Evolutionary conservation across 2,329 filamentous ascomycete genomes (phyloP).

Genomic region (Alternaria sp.): DNA sequence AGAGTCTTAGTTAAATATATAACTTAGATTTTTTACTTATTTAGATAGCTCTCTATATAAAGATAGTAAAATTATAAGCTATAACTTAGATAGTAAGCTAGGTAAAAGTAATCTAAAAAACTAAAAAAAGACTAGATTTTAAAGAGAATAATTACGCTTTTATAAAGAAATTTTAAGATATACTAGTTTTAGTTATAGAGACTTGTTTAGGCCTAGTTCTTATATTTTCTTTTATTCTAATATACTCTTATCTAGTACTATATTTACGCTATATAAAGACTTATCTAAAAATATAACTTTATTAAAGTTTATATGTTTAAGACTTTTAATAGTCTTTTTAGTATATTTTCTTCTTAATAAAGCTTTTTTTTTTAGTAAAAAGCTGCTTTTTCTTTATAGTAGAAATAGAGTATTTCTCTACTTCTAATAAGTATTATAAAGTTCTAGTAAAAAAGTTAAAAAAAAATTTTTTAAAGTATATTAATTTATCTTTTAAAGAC

Average conservation of each 20-base stretch:
- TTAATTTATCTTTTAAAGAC: neutral
- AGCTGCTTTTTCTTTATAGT: neutral
- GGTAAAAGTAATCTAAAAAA: neutral
- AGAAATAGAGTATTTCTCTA: neutral
- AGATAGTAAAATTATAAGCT: too few species aligned
- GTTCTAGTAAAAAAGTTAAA: neutral
- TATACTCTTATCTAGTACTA: neutral
- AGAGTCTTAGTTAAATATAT: too few species aligned
- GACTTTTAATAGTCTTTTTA: neutral
- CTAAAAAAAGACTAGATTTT: neutral
- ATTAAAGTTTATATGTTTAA: neutral
- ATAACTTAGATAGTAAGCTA: neutral
- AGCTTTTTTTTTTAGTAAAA: neutral
- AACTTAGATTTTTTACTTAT: too few species aligned
- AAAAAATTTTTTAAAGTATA: neutral
- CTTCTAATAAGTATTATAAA: neutral
- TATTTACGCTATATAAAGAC: neutral
- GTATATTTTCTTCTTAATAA: too few species aligned
- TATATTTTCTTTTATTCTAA: neutral
- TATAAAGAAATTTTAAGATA: neutral
- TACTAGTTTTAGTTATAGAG: neutral
- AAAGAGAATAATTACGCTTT: neutral
- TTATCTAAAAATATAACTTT: neutral
- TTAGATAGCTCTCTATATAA: too few species aligned
- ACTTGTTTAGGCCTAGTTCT: neutral